phyloP scores from a whole-genome alignment of 108 stramenopile genomes.

The Mayamaea pseudoterrestris region DNA sequence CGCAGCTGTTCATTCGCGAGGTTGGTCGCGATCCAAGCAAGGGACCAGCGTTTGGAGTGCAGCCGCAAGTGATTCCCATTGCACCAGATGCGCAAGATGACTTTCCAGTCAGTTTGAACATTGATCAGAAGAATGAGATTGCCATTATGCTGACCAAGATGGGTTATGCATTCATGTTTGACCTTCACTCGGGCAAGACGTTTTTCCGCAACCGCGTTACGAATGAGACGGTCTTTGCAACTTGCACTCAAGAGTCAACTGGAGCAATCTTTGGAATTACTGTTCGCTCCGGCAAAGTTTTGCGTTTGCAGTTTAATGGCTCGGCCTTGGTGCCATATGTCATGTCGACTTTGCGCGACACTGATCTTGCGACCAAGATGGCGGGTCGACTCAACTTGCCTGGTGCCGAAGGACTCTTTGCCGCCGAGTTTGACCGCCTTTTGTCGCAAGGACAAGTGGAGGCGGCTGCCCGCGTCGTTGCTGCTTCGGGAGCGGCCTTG shows the following conservation, averaged over 20 bases:
- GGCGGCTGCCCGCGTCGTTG: constrained; percentile 91
- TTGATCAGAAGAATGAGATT: constrained; percentile 83
- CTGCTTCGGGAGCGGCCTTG: constrained; percentile 73
- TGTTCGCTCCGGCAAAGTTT: constrained; percentile 88
- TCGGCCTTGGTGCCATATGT: constrained; percentile 93
- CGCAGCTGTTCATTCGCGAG: constrained; percentile 94
- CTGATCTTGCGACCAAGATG: constrained; percentile 84
- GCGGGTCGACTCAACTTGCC: constrained; percentile 92
- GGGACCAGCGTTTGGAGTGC: constrained; percentile 83
- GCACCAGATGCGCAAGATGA: constrained; percentile 92
- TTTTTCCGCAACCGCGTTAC: constrained; percentile 93
- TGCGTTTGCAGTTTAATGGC: constrained; percentile 87
- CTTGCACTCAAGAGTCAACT: constrained; percentile 70
- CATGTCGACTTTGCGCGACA: constrained; percentile 83
- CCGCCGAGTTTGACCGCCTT: constrained; percentile 87
- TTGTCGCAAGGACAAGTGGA: constrained; percentile 80
- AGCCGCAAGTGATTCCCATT: constrained; percentile 84
- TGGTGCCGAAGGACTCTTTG: constrained; percentile 95
- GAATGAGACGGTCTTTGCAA: constrained; percentile 92
- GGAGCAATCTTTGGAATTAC: constrained; percentile 91
- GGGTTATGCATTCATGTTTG: constrained; percentile 98
- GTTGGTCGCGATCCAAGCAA: constrained; percentile 94
- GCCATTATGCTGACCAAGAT: constrained; percentile 96
- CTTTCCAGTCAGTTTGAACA: constrained; percentile 90
- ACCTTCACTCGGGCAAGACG: constrained; percentile 90